Conservation (phyloP, 2,329 filamentous ascomycete species). For the Fusarium coicis region DNA sequence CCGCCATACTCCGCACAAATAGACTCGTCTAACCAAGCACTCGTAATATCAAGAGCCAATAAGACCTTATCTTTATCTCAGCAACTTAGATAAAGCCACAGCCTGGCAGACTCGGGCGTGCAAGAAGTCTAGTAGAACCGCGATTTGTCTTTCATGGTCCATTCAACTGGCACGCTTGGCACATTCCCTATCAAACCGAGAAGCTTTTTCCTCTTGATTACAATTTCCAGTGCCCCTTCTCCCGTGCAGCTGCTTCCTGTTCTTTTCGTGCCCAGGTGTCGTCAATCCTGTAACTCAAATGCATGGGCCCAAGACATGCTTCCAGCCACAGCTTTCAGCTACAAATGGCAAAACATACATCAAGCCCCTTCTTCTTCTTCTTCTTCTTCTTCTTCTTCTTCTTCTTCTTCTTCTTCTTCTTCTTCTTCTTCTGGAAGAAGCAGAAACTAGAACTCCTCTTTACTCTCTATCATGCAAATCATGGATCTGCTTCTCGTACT, state of each 20-base stretch:
- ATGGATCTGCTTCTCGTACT: background rate
- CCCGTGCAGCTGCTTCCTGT: background rate
- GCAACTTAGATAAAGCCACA: too few relatives aligned
- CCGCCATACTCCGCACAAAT: too few relatives aligned
- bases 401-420: background rate
- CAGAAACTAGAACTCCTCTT: background rate
- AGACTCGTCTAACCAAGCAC: accelerated
- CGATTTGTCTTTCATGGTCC: too few relatives aligned
- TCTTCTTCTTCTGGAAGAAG: background rate
- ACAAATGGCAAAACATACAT: accelerated
- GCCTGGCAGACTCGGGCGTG: background rate
- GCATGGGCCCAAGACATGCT: background rate
- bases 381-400: background rate
- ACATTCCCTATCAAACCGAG: background rate
- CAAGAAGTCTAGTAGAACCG: background rate
- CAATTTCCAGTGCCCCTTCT: too few relatives aligned
- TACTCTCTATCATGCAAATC: too few relatives aligned
- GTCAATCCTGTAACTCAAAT: background rate
- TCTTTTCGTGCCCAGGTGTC: background rate
- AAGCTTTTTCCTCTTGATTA: accelerated
- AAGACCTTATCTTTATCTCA: background rate
- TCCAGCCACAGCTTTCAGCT: background rate
- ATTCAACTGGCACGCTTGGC: background rate
- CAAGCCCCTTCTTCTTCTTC: background rate
- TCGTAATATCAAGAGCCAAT: accelerated